phyloP scores from a whole-genome alignment of 2,329 filamentous ascomycete genomes.

The Colletotrichum sp. region DNA sequence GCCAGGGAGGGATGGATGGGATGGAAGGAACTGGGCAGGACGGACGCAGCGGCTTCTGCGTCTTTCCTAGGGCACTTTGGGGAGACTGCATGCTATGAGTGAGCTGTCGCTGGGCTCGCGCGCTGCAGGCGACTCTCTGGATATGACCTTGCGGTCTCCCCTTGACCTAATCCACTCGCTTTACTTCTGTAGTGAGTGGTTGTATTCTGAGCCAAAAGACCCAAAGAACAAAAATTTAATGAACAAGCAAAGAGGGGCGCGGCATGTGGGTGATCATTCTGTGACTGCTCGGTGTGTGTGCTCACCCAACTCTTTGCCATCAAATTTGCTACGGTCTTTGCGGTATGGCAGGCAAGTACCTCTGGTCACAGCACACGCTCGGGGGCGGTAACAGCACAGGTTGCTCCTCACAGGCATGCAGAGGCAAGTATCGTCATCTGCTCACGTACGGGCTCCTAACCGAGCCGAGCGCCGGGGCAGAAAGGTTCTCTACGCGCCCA shows the following conservation, averaged over 20 bases:
- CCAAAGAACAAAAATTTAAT: conserved; percentile 15
- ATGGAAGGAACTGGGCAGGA: neutral
- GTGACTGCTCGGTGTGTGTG: conserved; percentile 14
- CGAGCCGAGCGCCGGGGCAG: neutral
- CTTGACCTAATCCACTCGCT: conserved; percentile 14
- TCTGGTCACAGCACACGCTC: neutral
- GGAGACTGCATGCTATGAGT: neutral
- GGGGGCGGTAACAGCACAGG: neutral
- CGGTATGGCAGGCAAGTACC: neutral
- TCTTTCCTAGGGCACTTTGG: neutral
- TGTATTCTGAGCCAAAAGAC: conserved; percentile 18
- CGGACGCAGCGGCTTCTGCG: neutral
- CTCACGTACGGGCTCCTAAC: neutral
- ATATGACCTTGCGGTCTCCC: conserved; percentile 4
- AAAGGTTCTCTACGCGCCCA: neutral
- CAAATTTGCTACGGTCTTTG: conserved; percentile 2
- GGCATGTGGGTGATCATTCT: conserved; percentile 18
- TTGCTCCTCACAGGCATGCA: neutral
- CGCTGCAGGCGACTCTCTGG: neutral
- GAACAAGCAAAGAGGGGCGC: conserved; percentile 14
- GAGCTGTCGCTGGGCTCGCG: neutral
- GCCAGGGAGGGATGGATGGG: neutral
- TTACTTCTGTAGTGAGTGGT: conserved; percentile 12
- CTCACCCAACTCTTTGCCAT: conserved; percentile 2
- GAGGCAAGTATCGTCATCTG: neutral